Percentiles rank a stretch among this genome's conserved stretches.
Evolutionary conservation across 768 basidiomycete genomes (phyloP).

Genomic region (Neoboletus brunneissimus): DNA sequence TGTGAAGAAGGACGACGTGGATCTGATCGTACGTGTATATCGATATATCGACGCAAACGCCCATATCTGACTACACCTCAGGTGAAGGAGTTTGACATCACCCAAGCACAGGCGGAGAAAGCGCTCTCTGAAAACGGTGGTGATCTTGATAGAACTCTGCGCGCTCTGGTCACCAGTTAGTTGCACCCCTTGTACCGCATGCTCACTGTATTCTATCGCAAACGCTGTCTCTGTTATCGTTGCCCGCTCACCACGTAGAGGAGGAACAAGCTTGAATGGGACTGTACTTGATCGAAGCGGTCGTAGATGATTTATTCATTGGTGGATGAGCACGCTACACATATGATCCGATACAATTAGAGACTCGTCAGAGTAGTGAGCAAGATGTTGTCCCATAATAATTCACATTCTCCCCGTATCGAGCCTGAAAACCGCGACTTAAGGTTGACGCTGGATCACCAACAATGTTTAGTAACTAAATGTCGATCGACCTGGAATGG

Average conservation of each 20-base stretch:
- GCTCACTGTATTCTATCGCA: conserved; percentile 1
- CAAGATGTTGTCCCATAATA: not conserved
- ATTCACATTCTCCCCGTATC: not conserved
- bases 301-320: not conserved
- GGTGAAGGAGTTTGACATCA: conserved; percentile 32
- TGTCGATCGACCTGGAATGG: conserved; percentile 99
- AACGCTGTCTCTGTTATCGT: not conserved
- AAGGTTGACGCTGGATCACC: not conserved
- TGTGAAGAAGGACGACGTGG: conserved; percentile 30
- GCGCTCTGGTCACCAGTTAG: conserved; percentile 27
- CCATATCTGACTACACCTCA: conserved; percentile 9
- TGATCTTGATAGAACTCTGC: conserved; percentile 29
- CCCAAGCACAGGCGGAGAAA: conserved; percentile 30
- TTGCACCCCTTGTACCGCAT: not conserved
- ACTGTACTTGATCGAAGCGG: not conserved
- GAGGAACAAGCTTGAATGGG: not conserved
- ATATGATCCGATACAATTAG: not conserved
- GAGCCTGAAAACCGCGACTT: not conserved
- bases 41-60: not conserved
- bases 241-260: not conserved
- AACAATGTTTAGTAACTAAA: conserved; percentile 27
- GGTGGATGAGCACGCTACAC: not conserved
- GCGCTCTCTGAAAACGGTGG: conserved; percentile 29
- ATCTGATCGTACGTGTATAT: conserved; percentile 24
- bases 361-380: not conserved